A percentile compares a stretch with the other conserved stretches of the same genome.
Evolutionary conservation across 169 alveolate genomes (phyloP).

Genomic region (Perkinsus olseni): DNA sequence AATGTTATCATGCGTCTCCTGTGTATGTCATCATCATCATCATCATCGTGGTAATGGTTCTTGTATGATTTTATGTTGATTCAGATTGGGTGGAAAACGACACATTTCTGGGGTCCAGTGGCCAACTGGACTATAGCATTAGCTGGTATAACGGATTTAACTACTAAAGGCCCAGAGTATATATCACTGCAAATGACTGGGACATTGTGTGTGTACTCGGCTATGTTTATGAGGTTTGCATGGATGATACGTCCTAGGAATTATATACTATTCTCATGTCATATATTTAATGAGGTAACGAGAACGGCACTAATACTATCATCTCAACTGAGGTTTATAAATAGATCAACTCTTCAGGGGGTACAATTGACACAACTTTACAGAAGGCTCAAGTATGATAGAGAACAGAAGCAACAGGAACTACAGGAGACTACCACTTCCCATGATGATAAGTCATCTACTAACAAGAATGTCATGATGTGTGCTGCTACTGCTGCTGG

Average conservation of each 20-base stretch:
- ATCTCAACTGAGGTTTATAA: no score
- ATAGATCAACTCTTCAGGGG: background rate
- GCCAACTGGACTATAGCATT: slow-evolving; percentile 90
- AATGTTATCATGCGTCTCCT: background rate
- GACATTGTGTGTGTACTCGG: slow-evolving; percentile 69
- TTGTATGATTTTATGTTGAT: background rate
- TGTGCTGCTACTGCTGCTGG: background rate
- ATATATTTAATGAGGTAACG: slow-evolving; percentile 24
- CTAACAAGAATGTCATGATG: background rate
- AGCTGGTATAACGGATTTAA: slow-evolving; percentile 55
- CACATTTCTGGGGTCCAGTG: slow-evolving; percentile 92
- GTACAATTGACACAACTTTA: background rate
- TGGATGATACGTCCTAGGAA: slow-evolving; percentile 55
- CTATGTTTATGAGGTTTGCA: slow-evolving; percentile 82
- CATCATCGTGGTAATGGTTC: no score
- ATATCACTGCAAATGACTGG: slow-evolving; percentile 76
- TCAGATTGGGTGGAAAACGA: slow-evolving; percentile 10
- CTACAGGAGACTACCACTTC: background rate
- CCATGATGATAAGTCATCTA: background rate
- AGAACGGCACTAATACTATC: no score
- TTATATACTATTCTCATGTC: slow-evolving; percentile 27
- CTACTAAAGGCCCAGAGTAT: slow-evolving; percentile 61
- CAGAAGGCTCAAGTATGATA: background rate
- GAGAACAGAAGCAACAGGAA: background rate
- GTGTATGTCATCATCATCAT: no score